phyloP scores from a whole-genome alignment of 2,329 filamentous ascomycete genomes.

The Alternaria triticina region DNA sequence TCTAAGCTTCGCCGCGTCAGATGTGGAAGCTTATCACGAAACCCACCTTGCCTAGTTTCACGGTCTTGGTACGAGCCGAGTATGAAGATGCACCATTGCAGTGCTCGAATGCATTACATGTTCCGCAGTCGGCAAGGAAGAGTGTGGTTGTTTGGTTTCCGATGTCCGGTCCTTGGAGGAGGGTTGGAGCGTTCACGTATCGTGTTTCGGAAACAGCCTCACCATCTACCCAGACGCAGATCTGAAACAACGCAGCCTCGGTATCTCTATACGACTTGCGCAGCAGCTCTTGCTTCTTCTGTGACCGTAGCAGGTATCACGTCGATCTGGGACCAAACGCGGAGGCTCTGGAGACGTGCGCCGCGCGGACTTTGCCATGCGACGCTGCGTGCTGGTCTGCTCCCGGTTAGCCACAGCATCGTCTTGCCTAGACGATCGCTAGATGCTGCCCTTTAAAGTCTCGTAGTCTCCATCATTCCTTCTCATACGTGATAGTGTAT shows the following conservation, averaged over 20 bases:
- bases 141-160: conserved; percentile 18
- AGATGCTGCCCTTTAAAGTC: not conserved
- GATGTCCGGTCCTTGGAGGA: conserved; percentile 8
- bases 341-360: not conserved
- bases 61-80: conserved; percentile 17
- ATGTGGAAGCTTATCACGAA: conserved; percentile 30
- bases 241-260: conserved; percentile 35
- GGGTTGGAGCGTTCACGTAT: conserved; percentile 2
- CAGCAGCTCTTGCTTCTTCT: not conserved
- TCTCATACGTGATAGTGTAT: not conserved
- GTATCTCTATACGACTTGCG: not conserved
- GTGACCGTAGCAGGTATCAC: not conserved
- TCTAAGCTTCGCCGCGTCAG: conserved; percentile 19
- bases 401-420: not conserved
- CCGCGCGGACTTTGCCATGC: not conserved
- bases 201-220: conserved; percentile 32
- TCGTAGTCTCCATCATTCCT: not conserved
- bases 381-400: not conserved
- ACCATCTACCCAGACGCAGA: conserved; percentile 30
- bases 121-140: conserved; percentile 18
- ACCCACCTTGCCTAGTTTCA: conserved; percentile 30
- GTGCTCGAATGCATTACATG: conserved; percentile 3
- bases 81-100: not conserved
- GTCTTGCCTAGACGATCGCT: not conserved
- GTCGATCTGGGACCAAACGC: not conserved